These are phyloP conservation scores for Fraxinus americana DNA, from an alignment of 257 asterid genomes.

Conservation along the genomic window DNA sequence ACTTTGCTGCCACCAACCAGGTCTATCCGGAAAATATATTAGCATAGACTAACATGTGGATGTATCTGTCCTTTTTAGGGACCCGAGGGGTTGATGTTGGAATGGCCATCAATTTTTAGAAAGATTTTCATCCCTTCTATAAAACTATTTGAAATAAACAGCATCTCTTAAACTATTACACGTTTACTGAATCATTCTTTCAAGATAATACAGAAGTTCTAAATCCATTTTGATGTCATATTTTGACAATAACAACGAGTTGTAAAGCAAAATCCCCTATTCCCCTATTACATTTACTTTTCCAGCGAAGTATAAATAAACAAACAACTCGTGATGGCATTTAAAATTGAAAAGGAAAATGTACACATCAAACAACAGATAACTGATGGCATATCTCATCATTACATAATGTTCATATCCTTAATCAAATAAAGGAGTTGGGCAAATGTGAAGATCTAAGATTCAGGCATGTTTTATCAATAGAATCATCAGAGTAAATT, in stretches of 20 bases:
- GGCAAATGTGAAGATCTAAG: neutral
- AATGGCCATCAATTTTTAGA: too few species aligned
- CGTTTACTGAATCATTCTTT: too few species aligned
- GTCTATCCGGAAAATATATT: too few species aligned
- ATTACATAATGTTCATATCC: neutral
- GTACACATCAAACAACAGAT: neutral
- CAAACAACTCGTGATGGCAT: neutral
- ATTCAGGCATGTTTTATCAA: neutral
- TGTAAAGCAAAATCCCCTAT: neutral
- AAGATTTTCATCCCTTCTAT: too few species aligned
- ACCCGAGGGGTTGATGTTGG: neutral
- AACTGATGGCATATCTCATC: neutral
- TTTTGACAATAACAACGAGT: neutral
- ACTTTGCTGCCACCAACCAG: neutral
- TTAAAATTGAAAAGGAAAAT: neutral
- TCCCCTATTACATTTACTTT: neutral
- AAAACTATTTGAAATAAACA: too few species aligned
- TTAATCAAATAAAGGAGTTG: neutral
- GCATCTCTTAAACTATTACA: too few species aligned
- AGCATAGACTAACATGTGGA: neutral
- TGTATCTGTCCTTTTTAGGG: neutral
- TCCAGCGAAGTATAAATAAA: neutral
- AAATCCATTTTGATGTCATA: neutral
- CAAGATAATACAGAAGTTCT: neutral
- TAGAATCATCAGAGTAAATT: neutral